Conservation (phyloP, 2,329 filamentous ascomycete genomes). For the Colletotrichum brevisporum region DNA sequence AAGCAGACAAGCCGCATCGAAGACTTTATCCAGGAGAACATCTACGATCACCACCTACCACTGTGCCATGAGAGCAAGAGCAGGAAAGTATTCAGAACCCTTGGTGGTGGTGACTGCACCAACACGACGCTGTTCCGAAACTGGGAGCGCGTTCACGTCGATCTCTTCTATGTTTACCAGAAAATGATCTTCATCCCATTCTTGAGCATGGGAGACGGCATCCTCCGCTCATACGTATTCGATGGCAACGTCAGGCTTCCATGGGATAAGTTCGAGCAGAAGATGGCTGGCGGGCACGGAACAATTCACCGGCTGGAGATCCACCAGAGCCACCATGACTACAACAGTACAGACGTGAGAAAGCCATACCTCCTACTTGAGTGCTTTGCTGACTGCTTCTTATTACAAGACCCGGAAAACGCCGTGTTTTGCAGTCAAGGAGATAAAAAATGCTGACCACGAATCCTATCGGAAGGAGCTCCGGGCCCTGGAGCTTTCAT, state of each 20-base stretch:
- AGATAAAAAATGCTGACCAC: constrained; percentile 1
- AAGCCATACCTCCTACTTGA: background rate
- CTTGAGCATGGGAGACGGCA: constrained; percentile 1
- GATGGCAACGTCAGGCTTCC: constrained; percentile 16
- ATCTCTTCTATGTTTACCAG: constrained; percentile 26
- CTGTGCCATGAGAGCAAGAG: constrained; percentile 5
- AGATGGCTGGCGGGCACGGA: constrained; percentile 9
- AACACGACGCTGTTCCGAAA: constrained; percentile 9
- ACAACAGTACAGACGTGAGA: background rate
- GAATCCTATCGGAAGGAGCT: constrained; percentile 22
- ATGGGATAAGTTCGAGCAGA: background rate
- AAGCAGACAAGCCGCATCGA: constrained; percentile 11
- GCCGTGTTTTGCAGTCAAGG: constrained; percentile 31
- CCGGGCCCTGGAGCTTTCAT: constrained; percentile 7
- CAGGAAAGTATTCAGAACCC: constrained; percentile 15
- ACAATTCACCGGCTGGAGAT: constrained; percentile 9
- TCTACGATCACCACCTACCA: constrained; percentile 17
- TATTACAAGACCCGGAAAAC: background rate
- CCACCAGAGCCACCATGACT: constrained; percentile 13
- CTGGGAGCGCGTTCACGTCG: constrained; percentile 29
- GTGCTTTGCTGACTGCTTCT: background rate
- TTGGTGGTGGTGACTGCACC: background rate
- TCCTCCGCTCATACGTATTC: constrained; percentile 1
- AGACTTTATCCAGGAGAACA: constrained; percentile 16
- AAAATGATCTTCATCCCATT: constrained; percentile 21